A percentile compares a stretch with the other conserved stretches of the same genome.
Evolutionary conservation across 2,329 filamentous ascomycete genomes (phyloP).

Genomic region (Trichophyton schoenleinii): DNA sequence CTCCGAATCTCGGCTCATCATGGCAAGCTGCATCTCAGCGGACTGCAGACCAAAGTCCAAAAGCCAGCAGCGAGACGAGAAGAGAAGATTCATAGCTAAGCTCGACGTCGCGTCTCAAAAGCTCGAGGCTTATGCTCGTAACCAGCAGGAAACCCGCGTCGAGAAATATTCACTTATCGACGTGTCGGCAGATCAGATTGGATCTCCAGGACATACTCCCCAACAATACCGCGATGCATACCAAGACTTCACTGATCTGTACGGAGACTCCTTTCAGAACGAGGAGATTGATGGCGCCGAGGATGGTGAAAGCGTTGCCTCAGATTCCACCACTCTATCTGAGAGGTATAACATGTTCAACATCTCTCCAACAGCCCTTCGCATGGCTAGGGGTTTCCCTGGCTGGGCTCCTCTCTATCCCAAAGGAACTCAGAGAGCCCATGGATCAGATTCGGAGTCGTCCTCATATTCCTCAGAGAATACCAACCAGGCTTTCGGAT

Average conservation of each 20-base stretch:
- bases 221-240: neutral
- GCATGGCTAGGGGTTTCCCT: neutral
- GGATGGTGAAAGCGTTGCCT: neutral
- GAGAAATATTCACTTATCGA: neutral
- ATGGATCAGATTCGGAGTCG: neutral
- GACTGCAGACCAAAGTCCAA: neutral
- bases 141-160: neutral
- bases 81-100: neutral
- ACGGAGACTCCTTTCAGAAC: neutral
- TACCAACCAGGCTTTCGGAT: neutral
- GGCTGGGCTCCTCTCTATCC: neutral
- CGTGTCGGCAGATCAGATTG: neutral
- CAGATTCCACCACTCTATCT: neutral
- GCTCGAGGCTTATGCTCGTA: neutral
- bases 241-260: conserved; percentile 1
- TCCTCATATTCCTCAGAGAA: neutral
- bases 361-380: neutral
- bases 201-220: neutral
- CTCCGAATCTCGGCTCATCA: neutral
- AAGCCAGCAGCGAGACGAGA: neutral
- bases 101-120: neutral
- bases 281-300: neutral
- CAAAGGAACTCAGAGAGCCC: neutral
- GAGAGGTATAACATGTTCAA: conserved; percentile 1
- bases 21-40: neutral